Percentiles rank a stretch among this genome's conserved stretches.
Conservation (phyloP, 345 rosid species). For the Lumnitzera racemosa region DNA sequence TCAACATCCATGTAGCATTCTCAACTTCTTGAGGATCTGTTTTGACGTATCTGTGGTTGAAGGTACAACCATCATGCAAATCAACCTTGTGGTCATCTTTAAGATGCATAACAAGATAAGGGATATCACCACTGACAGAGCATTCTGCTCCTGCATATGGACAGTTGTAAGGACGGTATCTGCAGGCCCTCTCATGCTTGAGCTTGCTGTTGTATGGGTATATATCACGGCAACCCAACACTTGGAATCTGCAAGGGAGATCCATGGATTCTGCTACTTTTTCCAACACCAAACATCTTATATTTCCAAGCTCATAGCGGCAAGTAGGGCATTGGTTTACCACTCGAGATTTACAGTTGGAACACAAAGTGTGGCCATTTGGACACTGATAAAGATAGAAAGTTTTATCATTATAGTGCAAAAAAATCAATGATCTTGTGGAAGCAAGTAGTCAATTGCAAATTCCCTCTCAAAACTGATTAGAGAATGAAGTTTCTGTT, state of each 20-base stretch:
- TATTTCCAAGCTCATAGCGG: conserved; percentile 78
- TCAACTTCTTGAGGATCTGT: conserved; percentile 83
- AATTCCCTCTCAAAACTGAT: background rate
- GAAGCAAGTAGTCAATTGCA: background rate
- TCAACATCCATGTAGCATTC: conserved; percentile 95
- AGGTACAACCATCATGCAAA: conserved; percentile 80
- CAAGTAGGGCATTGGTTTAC: conserved; percentile 81
- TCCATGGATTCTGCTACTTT: conserved; percentile 79
- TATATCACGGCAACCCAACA: conserved; percentile 63
- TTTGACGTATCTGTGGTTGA: conserved; percentile 85
- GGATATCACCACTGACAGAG: conserved; percentile 70
- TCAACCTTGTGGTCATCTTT: conserved; percentile 88
- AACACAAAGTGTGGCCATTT: conserved; percentile 80
- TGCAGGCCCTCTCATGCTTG: conserved; percentile 72
- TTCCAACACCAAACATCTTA: conserved; percentile 84
- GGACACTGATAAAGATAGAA: conserved; percentile 50
- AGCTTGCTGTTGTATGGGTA: conserved; percentile 76
- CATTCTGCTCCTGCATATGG: conserved; percentile 92
- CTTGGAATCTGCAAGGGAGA: conserved; percentile 73
- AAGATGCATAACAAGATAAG: conserved; percentile 60
- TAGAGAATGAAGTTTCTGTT: background rate
- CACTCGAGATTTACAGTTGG: conserved; percentile 63
- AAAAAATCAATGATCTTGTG: background rate
- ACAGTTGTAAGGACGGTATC: conserved; percentile 64
- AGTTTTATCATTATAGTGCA: background rate